A percentile compares a stretch with the other conserved stretches of the same genome.
phyloP scores from a whole-genome alignment of 768 basidiomycete genomes.

The Mycena chlorophos region DNA sequence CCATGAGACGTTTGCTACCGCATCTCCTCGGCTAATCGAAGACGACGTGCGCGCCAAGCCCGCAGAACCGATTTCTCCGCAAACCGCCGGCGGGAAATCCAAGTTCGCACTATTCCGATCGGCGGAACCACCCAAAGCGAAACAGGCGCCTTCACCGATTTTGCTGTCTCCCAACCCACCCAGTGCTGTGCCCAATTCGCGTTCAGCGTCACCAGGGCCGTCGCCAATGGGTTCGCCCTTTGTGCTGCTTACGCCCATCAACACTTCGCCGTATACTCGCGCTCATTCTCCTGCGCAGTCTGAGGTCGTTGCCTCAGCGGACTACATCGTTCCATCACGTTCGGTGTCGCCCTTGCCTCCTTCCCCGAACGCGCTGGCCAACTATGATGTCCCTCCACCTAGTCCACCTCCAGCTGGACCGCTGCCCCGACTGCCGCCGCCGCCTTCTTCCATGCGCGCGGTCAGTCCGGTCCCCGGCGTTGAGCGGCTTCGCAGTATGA shows the following conservation, averaged over 20 bases:
- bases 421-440: conserved; percentile 41
- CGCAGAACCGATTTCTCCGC: background rate
- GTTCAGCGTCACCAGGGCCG: conserved; percentile 15
- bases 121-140: background rate
- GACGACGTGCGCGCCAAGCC: too few species aligned
- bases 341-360: conserved; percentile 24
- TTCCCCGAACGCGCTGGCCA: conserved; percentile 43
- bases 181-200: conserved; percentile 5
- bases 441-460: conserved; percentile 15
- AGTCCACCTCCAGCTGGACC: conserved; percentile 51
- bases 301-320: conserved; percentile 29
- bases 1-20: conserved; percentile 9
- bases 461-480: conserved; percentile 12
- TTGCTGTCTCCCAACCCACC: conserved; percentile 8
- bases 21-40: conserved; percentile 4
- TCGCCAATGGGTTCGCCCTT: conserved; percentile 25
- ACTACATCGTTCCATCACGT: conserved; percentile 37
- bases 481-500: conserved; percentile 12
- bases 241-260: conserved; percentile 24
- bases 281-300: conserved; percentile 15
- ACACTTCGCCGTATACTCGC: conserved; percentile 1
- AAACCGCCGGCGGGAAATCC: conserved; percentile 4
- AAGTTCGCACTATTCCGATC: conserved; percentile 11
- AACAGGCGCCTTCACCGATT: conserved; percentile 11
- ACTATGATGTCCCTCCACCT: conserved; percentile 52